These are phyloP conservation scores for Albugo candida DNA, from an alignment of 352 stramenopile genomes.

Conservation along the genomic window DNA sequence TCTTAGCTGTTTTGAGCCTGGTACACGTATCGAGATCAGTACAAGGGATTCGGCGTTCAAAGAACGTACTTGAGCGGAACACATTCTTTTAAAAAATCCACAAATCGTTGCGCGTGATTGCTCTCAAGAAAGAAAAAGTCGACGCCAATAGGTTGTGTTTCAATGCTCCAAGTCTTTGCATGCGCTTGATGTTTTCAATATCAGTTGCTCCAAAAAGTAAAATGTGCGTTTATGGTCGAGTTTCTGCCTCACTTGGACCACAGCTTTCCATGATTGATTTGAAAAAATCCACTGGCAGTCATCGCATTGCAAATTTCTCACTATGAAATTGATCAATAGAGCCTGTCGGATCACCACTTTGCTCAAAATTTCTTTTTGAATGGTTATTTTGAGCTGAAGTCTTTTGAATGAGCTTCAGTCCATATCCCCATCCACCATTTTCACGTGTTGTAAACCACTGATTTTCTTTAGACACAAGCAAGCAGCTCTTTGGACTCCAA, in stretches of 20 bases:
- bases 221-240: constrained; percentile 99
- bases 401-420: constrained; percentile 98
- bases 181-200: constrained; percentile 98
- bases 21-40: constrained; percentile 1
- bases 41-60: not conserved
- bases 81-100: constrained; percentile 94
- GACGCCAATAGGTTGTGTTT: constrained; percentile 95
- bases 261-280: constrained; percentile 92
- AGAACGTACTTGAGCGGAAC: constrained; percentile 81
- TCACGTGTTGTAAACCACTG: constrained; percentile 83
- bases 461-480: constrained; percentile 97
- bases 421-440: constrained; percentile 99
- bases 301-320: constrained; percentile 98
- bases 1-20: constrained; percentile 93
- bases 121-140: constrained; percentile 99
- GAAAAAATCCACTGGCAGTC: constrained; percentile 95
- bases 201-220: constrained; percentile 99
- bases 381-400: constrained; percentile 96
- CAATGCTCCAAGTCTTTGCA: constrained; percentile 92
- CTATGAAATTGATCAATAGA: constrained; percentile 97
- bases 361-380: constrained; percentile 97
- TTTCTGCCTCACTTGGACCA: constrained; percentile 96
- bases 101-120: constrained; percentile 93
- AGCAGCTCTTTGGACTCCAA: constrained; percentile 97
- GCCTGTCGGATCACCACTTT: constrained; percentile 97